Evolutionary conservation across 1,284 basidiomycete species (phyloP).

Genomic region (Gastroboletus turbinatus): DNA sequence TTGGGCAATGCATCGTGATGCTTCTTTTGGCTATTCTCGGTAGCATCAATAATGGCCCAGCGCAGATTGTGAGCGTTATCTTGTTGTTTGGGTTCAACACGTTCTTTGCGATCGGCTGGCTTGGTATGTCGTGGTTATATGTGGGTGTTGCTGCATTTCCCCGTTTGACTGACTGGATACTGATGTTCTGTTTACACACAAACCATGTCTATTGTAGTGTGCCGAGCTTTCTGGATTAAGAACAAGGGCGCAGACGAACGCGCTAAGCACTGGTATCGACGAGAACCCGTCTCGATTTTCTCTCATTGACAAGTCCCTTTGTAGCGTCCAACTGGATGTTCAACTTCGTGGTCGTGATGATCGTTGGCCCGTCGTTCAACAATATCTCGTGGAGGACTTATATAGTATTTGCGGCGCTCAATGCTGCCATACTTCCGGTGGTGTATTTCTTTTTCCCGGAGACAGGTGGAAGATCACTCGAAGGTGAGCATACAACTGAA

Average conservation of each 20-base stretch:
- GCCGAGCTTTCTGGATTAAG: neutral
- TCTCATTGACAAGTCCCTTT: neutral
- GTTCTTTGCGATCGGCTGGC: neutral
- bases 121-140: slow-evolving; percentile 62
- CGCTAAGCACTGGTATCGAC: neutral
- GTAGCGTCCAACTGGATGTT: neutral
- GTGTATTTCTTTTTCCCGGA: neutral
- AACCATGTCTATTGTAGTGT: neutral
- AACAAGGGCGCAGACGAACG: neutral
- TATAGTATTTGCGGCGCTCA: neutral
- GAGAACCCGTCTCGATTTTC: neutral
- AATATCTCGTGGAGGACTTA: neutral
- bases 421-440: neutral
- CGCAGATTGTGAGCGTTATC: slow-evolving; percentile 48
- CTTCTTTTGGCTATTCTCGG: slow-evolving; percentile 24
- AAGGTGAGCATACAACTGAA: neutral
- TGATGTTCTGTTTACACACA: neutral
- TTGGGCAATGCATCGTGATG: slow-evolving; percentile 30
- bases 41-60: slow-evolving; percentile 25
- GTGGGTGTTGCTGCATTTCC: slow-evolving; percentile 25
- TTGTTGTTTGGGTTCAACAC: slow-evolving; percentile 10
- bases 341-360: neutral
- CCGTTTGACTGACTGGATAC: neutral
- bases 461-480: neutral
- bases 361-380: neutral